phyloP scores from a whole-genome alignment of 2,329 filamentous ascomycete species.

The Daldinia sp. region DNA sequence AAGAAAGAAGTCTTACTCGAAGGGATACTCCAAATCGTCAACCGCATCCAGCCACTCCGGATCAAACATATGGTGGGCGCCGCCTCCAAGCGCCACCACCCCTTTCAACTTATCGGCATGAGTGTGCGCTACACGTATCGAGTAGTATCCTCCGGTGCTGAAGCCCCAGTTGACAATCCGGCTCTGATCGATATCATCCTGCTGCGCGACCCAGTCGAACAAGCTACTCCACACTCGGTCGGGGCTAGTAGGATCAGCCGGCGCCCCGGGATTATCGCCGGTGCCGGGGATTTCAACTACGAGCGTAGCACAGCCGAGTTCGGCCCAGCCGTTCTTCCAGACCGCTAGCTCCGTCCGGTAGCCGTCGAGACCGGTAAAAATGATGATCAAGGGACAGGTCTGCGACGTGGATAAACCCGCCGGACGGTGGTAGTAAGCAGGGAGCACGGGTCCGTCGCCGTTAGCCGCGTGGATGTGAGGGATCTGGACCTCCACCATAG shows the following conservation, averaged over 20 bases:
- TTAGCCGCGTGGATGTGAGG: constrained; percentile 47
- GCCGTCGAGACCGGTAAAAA: constrained; percentile 50
- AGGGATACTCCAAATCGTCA: constrained; percentile 70
- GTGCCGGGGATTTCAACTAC: constrained; percentile 69
- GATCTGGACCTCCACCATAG: constrained; percentile 49
- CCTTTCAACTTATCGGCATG: constrained; percentile 64
- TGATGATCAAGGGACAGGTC: constrained; percentile 46
- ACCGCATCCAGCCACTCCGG: constrained; percentile 64
- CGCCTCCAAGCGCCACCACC: constrained; percentile 66
- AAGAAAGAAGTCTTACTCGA: constrained; percentile 57
- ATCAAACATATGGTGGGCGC: constrained; percentile 70
- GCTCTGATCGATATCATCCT: constrained; percentile 60
- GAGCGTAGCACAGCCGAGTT: constrained; percentile 61
- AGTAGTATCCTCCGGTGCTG: constrained; percentile 70
- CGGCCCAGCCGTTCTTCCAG: constrained; percentile 52
- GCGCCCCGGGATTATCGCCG: constrained; percentile 65
- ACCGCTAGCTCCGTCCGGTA: constrained; percentile 52
- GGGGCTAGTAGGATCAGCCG: constrained; percentile 60
- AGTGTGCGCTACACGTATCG: constrained; percentile 68
- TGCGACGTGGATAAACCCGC: constrained; percentile 34
- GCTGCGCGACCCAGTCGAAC: constrained; percentile 65
- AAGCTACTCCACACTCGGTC: constrained; percentile 67
- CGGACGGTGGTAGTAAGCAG: constrained; percentile 50
- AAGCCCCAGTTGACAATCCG: constrained; percentile 67
- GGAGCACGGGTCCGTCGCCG: constrained; percentile 46